Conservation (phyloP, 257 asterid species). For the Scutellaria galericulata region DNA sequence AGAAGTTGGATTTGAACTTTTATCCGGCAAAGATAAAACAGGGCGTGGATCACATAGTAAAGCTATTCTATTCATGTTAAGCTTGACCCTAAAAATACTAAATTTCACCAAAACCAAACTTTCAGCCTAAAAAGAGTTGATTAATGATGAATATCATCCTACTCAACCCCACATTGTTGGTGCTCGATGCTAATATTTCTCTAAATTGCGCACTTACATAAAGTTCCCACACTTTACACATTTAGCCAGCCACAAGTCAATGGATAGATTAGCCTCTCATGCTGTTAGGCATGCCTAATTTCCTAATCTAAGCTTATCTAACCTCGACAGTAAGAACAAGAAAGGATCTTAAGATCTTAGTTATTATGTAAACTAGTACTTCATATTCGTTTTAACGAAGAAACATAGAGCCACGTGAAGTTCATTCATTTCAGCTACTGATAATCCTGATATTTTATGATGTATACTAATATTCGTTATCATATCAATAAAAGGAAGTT, state of each 20-base stretch:
- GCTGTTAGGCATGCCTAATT: constrained; percentile 29
- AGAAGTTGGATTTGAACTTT: constrained; percentile 29
- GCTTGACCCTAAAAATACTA: constrained; percentile 14
- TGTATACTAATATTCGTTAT: not conserved
- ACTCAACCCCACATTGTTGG: constrained; percentile 21
- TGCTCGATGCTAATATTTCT: constrained; percentile 23
- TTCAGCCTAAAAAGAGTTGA: constrained; percentile 23
- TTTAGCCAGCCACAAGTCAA: not conserved
- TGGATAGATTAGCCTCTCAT: constrained; percentile 5
- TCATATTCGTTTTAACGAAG: constrained; percentile 16
- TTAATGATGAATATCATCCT: constrained; percentile 21
- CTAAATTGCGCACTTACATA: constrained; percentile 7
- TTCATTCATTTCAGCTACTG: constrained; percentile 18
- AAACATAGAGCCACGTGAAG: constrained; percentile 27
- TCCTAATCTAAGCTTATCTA: constrained; percentile 2
- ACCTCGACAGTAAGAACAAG: constrained; percentile 1
- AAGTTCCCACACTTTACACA: constrained; percentile 24
- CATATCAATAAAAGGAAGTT: constrained; percentile 24
- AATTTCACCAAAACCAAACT: not conserved
- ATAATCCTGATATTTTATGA: constrained; percentile 8
- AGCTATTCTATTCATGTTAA: constrained; percentile 2
- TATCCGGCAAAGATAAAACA: constrained; percentile 13
- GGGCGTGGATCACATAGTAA: not conserved
- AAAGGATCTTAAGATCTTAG: too few species aligned
- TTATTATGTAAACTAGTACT: not conserved